A percentile compares a stretch with the other conserved stretches of the same genome.
Evolutionary conservation across 768 basidiomycete genomes (phyloP).

Genomic region (Lyophyllum atratum): DNA sequence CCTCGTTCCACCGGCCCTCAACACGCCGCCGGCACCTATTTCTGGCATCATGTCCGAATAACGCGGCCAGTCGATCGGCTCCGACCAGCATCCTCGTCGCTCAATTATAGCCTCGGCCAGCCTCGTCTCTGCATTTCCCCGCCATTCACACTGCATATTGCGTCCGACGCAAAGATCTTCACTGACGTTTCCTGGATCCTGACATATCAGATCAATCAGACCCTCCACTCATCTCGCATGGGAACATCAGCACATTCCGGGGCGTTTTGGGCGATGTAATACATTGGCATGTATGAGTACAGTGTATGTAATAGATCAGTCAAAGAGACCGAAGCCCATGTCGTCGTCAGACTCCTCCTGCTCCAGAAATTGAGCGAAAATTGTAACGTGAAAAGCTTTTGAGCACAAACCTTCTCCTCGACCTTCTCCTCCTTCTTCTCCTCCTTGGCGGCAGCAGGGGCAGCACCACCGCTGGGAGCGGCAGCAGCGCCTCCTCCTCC

Average conservation of each 20-base stretch:
- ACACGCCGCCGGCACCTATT: constrained; percentile 20
- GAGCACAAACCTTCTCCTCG: constrained; percentile 74
- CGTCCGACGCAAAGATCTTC: not conserved
- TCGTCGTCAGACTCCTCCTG: constrained; percentile 97
- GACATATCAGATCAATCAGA: constrained; percentile 1
- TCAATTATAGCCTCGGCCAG: not conserved
- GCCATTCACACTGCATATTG: not conserved
- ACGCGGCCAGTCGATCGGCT: not conserved
- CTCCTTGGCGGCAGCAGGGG: constrained; percentile 65
- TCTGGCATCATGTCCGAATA: constrained; percentile 5
- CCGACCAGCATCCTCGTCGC: no score
- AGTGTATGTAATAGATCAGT: constrained; percentile 47
- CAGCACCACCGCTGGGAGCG: constrained; percentile 50
- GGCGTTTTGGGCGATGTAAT: not conserved
- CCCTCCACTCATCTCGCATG: not conserved
- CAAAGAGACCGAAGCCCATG: constrained; percentile 99
- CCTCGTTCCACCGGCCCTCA: not conserved
- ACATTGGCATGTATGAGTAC: constrained; percentile 10
- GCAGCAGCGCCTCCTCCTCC: constrained; percentile 71
- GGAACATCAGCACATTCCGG: not conserved
- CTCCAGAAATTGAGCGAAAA: not conserved
- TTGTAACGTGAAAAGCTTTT: constrained; percentile 15
- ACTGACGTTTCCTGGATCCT: not conserved
- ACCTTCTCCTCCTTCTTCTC: constrained; percentile 89
- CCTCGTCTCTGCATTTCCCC: not conserved